Percentiles rank a stretch among this genome's conserved stretches.
phyloP scores from a whole-genome alignment of 371 early-diverging fungal species.

The Haplosporangium sp. region DNA sequence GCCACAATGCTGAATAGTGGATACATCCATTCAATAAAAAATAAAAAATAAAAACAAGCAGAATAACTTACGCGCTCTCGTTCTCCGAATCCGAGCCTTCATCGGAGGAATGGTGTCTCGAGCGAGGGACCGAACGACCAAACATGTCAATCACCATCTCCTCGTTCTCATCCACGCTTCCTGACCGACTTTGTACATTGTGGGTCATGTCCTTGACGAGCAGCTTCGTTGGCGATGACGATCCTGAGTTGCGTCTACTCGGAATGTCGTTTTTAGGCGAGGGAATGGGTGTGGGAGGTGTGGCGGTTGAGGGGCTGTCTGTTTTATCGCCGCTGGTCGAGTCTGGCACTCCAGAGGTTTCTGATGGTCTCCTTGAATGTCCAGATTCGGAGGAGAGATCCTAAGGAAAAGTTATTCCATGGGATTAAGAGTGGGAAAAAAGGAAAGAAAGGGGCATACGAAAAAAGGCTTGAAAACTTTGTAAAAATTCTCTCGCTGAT shows the following conservation, averaged over 20 bases:
- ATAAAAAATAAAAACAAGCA: neutral
- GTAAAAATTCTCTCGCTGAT: neutral
- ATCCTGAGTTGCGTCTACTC: conserved; percentile 30
- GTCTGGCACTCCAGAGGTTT: neutral
- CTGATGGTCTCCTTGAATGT: neutral
- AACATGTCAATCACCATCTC: conserved; percentile 55
- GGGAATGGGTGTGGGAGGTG: conserved; percentile 35
- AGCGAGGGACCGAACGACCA: conserved; percentile 53
- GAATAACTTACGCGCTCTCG: conserved; percentile 43
- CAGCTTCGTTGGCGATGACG: conserved; percentile 25
- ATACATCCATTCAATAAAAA: no score
- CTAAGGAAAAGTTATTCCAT: neutral
- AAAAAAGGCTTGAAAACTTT: neutral
- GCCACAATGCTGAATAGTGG: no score
- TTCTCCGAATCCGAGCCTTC: conserved; percentile 48
- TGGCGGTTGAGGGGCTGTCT: conserved; percentile 12
- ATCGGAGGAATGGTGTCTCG: conserved; percentile 50
- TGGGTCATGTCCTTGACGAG: conserved; percentile 50
- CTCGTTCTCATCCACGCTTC: conserved; percentile 45
- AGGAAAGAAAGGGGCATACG: no score
- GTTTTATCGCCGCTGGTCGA: conserved; percentile 2
- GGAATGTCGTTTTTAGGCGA: conserved; percentile 22
- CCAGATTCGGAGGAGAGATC: conserved; percentile 7
- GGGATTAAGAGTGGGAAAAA: neutral
- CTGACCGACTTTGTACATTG: conserved; percentile 47